Percentiles rank a stretch among this genome's conserved stretches.
Conservation (phyloP, 257 asterid species). For the Nicotiana tabacum region DNA sequence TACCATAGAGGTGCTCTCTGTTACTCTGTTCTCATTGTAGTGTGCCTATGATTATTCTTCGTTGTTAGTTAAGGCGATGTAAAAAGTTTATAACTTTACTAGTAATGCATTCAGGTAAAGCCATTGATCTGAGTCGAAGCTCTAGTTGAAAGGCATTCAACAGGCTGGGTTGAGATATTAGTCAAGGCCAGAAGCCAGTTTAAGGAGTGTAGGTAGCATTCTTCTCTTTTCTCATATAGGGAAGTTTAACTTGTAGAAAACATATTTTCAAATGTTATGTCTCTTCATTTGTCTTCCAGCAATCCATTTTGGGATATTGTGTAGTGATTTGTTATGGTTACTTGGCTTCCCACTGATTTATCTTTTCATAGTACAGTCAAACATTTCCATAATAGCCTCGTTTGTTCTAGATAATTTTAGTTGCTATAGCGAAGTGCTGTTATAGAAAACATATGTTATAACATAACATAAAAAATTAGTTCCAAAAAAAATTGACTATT, state of each 20-base stretch:
- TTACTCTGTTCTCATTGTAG: not conserved
- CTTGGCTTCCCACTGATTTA: no score
- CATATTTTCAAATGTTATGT: not conserved
- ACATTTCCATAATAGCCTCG: no score
- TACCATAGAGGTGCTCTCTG: not conserved
- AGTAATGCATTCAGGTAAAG: slow-evolving; percentile 64
- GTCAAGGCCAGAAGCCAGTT: slow-evolving; percentile 92
- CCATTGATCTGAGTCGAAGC: slow-evolving; percentile 98
- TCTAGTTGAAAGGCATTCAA: slow-evolving; percentile 84
- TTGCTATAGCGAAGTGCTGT: no score
- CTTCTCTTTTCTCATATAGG: not conserved
- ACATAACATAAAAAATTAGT: no score
- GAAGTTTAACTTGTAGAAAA: no score
- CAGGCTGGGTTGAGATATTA: slow-evolving; percentile 80
- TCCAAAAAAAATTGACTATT: no score
- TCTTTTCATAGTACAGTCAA: no score
- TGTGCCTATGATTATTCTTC: not conserved
- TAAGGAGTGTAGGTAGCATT: slow-evolving; percentile 84
- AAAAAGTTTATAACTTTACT: not conserved
- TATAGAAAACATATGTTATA: no score
- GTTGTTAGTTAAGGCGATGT: not conserved
- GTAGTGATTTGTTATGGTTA: no score
- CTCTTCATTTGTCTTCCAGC: not conserved
- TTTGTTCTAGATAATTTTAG: no score
- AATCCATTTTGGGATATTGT: not conserved